Base-by-base conservation (phyloP, 768 basidiomycete genomes). In the Phylloporus arenicola region DNA sequence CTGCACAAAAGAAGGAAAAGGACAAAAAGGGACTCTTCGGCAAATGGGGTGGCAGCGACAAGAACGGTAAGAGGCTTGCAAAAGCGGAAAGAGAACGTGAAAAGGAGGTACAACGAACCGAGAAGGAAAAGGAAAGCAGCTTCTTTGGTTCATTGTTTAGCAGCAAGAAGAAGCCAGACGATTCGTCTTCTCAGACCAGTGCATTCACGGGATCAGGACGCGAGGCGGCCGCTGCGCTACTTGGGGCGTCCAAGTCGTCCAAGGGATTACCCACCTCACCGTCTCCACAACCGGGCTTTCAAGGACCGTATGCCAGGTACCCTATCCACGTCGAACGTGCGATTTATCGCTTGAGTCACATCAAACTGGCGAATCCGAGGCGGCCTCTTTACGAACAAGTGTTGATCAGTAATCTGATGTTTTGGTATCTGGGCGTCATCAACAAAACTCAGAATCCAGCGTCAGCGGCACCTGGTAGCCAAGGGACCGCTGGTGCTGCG, bases 291-390 rank as follows among this genome's bases (percentile, higher is more conserved):
- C 67, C 57, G 11, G 62, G 73, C 40, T 49, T 70, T 29, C 61
- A 65, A 16, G 74, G 73, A 24, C 62, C 67, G 39, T 85, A 79
- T 57, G 76, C 94, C 45, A 82, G 96, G 57, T 94, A 98, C 65
- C 96, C 96, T 9, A 97, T 99, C 53, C 96, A 99, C 62, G 96
- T 99, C 55, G 96, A 99, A 67, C 82, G 96, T 30, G 96, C 96
- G 3, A 94, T 99, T 42, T 99, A 99, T 70, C 79, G 96, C 52
- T 75, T 99, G 44, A 94, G 91, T 65, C 96, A 99, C 64, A 99
- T 99, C 76, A 99, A 99, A 69, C 77, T 99, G 40, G 96, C 96
- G 19, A 99, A 98, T 70, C 94, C 96, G 9, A 79, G 96, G 51
- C 79, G 96, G 40, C 94, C 96, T 24, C 76, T 99, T 16, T 98